A percentile compares a stretch with the other conserved stretches of the same genome.
phyloP scores from a whole-genome alignment of 2,329 filamentous ascomycete species.

The Calonectria hawksworthii region DNA sequence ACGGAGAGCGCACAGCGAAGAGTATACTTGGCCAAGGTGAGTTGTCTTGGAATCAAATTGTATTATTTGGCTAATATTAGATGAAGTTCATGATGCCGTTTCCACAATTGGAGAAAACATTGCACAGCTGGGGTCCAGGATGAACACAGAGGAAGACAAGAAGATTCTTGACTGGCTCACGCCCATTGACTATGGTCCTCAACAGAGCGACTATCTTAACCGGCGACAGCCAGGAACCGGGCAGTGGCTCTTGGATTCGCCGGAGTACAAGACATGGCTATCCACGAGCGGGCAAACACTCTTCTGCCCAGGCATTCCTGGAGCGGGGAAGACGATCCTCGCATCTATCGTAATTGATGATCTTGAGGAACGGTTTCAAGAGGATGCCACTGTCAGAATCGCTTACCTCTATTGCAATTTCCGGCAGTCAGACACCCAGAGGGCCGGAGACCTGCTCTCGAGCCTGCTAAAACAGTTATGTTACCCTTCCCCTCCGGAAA shows the following conservation, averaged over 20 bases:
- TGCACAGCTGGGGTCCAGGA: not conserved
- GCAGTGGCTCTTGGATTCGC: slow-evolving; percentile 57
- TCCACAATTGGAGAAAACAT: not conserved
- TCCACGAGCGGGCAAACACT: slow-evolving; percentile 43
- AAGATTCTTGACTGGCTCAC: slow-evolving; percentile 30
- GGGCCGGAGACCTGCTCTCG: not conserved
- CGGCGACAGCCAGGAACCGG: slow-evolving; percentile 54
- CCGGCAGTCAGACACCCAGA: not conserved
- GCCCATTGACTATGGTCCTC: slow-evolving; percentile 48
- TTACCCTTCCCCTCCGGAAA: not conserved
- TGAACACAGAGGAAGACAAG: not conserved
- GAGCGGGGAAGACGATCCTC: not conserved
- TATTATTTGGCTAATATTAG: not conserved
- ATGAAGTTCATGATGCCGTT: not conserved
- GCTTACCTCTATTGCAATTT: not conserved
- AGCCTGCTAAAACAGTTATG: not conserved
- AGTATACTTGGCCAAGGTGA: not conserved
- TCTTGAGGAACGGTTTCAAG: not conserved
- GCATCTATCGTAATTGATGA: not conserved
- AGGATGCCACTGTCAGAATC: not conserved
- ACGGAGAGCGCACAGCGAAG: not conserved
- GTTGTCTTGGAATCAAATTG: no score
- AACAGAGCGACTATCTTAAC: slow-evolving; percentile 55
- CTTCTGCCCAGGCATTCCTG: slow-evolving; percentile 54
- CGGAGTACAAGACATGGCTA: slow-evolving; percentile 49